Conservation (phyloP, 176 grass and related monocot genomes). For the Pharus latifolius region DNA sequence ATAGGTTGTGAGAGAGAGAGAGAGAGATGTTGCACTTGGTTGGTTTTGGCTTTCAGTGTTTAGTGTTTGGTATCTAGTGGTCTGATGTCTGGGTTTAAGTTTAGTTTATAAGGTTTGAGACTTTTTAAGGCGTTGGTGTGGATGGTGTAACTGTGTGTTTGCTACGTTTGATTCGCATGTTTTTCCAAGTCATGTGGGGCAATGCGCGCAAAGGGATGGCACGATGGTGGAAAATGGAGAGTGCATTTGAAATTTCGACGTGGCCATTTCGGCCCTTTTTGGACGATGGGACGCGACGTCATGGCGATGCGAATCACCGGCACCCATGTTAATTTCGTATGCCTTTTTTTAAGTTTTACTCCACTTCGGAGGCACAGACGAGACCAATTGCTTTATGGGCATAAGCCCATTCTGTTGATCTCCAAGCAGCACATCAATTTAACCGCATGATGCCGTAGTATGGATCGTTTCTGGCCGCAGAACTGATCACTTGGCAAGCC, state of each 20-base stretch:
- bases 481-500: not conserved
- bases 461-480: not conserved
- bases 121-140: too few relatives aligned
- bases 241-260: conserved; percentile 32
- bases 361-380: conserved; percentile 6
- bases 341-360: not conserved
- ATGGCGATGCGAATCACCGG: conserved; percentile 3
- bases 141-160: too few relatives aligned
- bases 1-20: too few relatives aligned
- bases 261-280: conserved; percentile 18
- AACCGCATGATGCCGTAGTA: not conserved
- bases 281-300: not conserved
- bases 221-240: not conserved
- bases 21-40: too few relatives aligned
- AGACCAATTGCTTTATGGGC: too few relatives aligned
- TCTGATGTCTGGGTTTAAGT: too few relatives aligned
- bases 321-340: not conserved
- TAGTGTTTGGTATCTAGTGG: too few relatives aligned
- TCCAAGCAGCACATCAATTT: not conserved
- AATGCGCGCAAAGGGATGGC: conserved; percentile 13
- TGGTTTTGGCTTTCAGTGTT: too few relatives aligned
- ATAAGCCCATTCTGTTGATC: not conserved
- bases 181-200: conserved; percentile 18
- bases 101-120: too few relatives aligned
- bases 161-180: not conserved